phyloP scores from a whole-genome alignment of 176 grass and related monocot species.

The Triticum timopheevii region DNA sequence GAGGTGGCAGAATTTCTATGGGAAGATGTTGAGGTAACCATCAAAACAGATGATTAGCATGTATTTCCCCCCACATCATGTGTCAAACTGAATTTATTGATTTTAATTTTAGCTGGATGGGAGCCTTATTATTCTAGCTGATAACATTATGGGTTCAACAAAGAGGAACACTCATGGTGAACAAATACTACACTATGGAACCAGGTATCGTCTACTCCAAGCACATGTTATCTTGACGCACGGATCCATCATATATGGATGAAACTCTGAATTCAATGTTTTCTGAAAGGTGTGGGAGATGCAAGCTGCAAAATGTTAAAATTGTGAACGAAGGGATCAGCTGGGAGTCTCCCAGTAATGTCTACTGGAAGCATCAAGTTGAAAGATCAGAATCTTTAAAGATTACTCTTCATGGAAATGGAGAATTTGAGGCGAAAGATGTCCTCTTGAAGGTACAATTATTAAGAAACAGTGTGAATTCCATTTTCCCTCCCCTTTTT shows the following conservation, averaged over 20 bases:
- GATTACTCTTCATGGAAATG: slow-evolving; percentile 91
- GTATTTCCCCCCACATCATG: background rate
- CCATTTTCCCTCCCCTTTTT: background rate
- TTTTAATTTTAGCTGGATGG: slow-evolving; percentile 68
- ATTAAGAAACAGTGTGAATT: background rate
- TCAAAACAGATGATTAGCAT: slow-evolving; percentile 9
- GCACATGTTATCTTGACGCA: background rate
- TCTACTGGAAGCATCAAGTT: slow-evolving; percentile 95
- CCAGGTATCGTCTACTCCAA: slow-evolving; percentile 42
- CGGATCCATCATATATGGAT: background rate
- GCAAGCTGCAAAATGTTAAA: slow-evolving; percentile 69
- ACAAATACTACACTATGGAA: slow-evolving; percentile 70
- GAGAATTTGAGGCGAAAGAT: slow-evolving; percentile 90
- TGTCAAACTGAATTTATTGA: slow-evolving; percentile 19
- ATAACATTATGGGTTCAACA: slow-evolving; percentile 85
- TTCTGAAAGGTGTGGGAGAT: slow-evolving; percentile 71
- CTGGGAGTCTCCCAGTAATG: slow-evolving; percentile 76
- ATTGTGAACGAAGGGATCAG: slow-evolving; percentile 83
- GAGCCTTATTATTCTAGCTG: slow-evolving; percentile 81
- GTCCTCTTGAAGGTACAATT: slow-evolving; percentile 65
- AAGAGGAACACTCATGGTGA: slow-evolving; percentile 52
- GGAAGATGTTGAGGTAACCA: slow-evolving; percentile 85
- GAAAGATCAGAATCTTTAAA: slow-evolving; percentile 83
- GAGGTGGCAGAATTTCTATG: slow-evolving; percentile 93
- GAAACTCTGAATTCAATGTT: slow-evolving; percentile 30